phyloP scores from a whole-genome alignment of 148 eudicot genomes.

The Simmondsia chinensis region DNA sequence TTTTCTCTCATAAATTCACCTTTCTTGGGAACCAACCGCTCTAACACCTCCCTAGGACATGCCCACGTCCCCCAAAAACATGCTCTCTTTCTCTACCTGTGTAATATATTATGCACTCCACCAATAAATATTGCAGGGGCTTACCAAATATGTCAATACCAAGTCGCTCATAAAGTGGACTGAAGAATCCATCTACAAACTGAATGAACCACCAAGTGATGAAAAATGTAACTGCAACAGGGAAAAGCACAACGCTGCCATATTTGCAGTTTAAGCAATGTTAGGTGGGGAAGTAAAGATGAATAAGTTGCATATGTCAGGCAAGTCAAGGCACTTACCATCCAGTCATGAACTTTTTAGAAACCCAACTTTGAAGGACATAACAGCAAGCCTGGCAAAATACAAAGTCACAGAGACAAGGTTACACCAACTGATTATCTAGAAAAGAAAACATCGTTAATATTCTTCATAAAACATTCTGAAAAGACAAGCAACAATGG shows the following conservation, averaged over 20 bases:
- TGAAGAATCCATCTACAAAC: constrained; percentile 70
- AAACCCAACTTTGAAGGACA: constrained; percentile 65
- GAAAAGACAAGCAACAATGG: no score
- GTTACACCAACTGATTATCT: background rate
- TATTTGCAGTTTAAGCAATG: constrained; percentile 9
- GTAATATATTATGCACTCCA: no score
- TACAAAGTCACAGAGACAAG: background rate
- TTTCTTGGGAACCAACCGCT: no score
- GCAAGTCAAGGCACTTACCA: constrained; percentile 29
- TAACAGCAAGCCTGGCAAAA: constrained; percentile 50
- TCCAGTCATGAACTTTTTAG: constrained; percentile 68
- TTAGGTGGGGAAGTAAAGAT: constrained; percentile 7
- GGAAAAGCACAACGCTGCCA: constrained; percentile 64
- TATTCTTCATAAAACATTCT: no score
- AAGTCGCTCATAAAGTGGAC: constrained; percentile 55
- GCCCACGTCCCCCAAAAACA: no score
- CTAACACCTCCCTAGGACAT: no score
- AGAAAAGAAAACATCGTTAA: no score
- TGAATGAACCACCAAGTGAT: constrained; percentile 70
- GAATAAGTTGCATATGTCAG: background rate
- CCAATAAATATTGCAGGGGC: no score
- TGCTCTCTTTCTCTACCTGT: no score
- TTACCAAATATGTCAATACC: constrained; percentile 60
- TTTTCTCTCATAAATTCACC: no score
- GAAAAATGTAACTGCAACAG: constrained; percentile 65